Base-by-base conservation (phyloP, 768 basidiomycete genomes). In the Pulveroboletus sp. region DNA sequence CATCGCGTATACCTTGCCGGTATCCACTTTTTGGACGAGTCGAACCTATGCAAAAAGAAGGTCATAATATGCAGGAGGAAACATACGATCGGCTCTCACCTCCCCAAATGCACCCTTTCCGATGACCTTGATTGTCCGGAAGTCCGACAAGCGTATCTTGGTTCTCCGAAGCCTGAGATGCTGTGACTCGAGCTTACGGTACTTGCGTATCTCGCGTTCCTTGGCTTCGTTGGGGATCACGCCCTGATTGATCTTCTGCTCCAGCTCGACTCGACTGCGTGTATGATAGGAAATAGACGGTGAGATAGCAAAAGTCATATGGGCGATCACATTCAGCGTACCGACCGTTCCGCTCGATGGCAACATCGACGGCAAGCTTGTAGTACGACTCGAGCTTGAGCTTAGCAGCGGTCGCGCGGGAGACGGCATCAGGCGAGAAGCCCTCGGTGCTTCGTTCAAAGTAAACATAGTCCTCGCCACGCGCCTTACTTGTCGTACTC, bases 101-200 rank as follows among this genome's bases (percentile, higher is more conserved):
- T 98, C 95, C 64, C 95, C 95, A 63, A 98, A 98, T 10, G 95
- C 95, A 56, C 95, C 95, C 75, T 96, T 96, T 26, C 95, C 95
- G 64, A 98, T 99, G 54, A 98, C 94, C 69, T 99, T 98, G 63
- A 99, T 86, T 2, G 95, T 97, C 56, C 83, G 76, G 78, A 99
- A 99, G 73, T 98, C 92, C 33, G 86, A 75, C 47, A 98, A 73
- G 39, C 91, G 93, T 62, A 99, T 88, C 69, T 93, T 91, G 32
- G 95, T 98, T 57, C 95, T 79, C 52, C 89, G 80, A 52, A 99
- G 74, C n/a, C 95, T 83, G 35, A 99, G 75, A 73, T 91, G 93
- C 49, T 89, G 89, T 12, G 83, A 85, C 70, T 95, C 93, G 49
- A 84, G 82, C 69, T 88, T 85, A 57, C 89, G 87, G 56, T 92